These are phyloP conservation scores for Starmerella apicola DNA, from an alignment of 805 yeast genomes.

Conservation along the genomic window DNA sequence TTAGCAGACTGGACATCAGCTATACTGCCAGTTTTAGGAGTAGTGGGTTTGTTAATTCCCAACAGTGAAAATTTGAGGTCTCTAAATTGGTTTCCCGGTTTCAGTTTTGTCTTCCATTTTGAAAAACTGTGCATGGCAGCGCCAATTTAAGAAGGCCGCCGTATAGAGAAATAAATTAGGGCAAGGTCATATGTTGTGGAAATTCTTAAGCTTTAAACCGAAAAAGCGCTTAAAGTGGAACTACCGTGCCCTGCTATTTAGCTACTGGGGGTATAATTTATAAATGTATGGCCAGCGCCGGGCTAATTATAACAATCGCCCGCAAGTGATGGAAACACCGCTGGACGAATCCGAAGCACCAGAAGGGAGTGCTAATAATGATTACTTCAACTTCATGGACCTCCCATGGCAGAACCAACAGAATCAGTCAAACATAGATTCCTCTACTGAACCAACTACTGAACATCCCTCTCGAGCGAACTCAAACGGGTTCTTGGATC, in stretches of 20 bases:
- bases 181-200: no score
- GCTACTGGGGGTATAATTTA: no score
- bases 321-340: constrained; percentile 7
- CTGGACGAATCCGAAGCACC: constrained; percentile 6
- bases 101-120: neutral
- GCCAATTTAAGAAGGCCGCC: no score
- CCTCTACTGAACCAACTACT: neutral
- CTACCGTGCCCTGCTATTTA: no score
- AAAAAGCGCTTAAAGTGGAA: no score
- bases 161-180: no score
- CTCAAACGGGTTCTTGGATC: constrained; percentile 11
- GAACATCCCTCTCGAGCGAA: neutral
- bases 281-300: constrained; percentile 15
- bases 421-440: neutral
- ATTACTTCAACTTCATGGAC: neutral
- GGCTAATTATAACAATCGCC: constrained; percentile 1
- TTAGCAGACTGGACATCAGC: neutral
- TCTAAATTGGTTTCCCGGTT: neutral
- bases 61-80: constrained; percentile 7
- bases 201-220: no score
- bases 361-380: neutral
- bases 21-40: no score
- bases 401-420: neutral
- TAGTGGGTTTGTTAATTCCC: constrained; percentile 2
- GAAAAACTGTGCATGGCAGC: neutral